Percentiles rank a stretch among this genome's conserved stretches.
phyloP scores from a whole-genome alignment of 169 alveolate genomes.

The Perkinsus marinus region DNA sequence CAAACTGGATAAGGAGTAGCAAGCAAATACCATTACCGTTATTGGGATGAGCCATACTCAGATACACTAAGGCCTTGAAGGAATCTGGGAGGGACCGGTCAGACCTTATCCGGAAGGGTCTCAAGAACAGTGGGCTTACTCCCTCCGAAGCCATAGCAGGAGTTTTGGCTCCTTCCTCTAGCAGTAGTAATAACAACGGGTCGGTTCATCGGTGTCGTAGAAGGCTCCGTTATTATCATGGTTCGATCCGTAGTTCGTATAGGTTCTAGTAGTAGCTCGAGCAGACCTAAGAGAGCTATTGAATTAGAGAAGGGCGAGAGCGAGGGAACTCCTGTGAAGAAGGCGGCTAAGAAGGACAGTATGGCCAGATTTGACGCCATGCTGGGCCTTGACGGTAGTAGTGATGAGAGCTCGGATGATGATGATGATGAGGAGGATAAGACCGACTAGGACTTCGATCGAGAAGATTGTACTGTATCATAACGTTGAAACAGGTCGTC shows the following conservation, averaged over 20 bases:
- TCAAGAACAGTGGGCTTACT: not conserved
- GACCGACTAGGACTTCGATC: not conserved
- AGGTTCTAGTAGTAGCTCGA: not conserved
- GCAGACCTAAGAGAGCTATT: not conserved
- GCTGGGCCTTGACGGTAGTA: not conserved
- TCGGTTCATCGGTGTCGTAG: not conserved
- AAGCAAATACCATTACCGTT: too few relatives aligned
- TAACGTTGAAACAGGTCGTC: not conserved
- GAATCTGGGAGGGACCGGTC: not conserved
- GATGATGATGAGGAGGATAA: not conserved
- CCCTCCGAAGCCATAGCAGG: not conserved
- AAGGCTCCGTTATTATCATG: not conserved
- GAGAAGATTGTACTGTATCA: not conserved
- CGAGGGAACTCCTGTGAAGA: not conserved
- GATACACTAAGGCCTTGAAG: not conserved
- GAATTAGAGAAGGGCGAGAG: not conserved
- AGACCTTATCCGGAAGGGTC: not conserved
- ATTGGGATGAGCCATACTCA: not conserved
- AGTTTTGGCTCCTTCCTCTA: not conserved
- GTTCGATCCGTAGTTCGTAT: not conserved
- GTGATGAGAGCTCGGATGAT: not conserved
- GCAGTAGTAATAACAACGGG: not conserved
- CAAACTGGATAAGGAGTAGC: not conserved
- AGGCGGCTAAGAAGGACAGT: not conserved
- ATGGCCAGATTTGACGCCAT: not conserved